phyloP scores from a whole-genome alignment of 805 yeast species.

The Saccharomyces kudriavzevii region DNA sequence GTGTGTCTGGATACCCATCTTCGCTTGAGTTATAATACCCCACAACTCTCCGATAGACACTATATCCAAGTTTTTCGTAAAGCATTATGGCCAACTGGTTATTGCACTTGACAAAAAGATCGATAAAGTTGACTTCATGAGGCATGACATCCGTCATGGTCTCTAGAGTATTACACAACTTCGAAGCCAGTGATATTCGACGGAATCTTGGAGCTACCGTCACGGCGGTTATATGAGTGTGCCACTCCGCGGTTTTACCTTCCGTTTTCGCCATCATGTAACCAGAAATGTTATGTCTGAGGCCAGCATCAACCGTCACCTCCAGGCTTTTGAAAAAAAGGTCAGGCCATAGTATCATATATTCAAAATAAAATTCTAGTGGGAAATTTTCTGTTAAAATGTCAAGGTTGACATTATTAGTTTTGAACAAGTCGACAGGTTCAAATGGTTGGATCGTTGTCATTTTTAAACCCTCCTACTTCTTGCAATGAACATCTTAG shows the following conservation, averaged over 20 bases:
- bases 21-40: constrained; percentile 67
- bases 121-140: constrained; percentile 75
- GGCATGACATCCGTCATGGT: constrained; percentile 70
- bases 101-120: constrained; percentile 83
- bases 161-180: constrained; percentile 66
- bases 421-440: constrained; percentile 69
- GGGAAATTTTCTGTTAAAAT: constrained; percentile 89
- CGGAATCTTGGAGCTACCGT: constrained; percentile 79
- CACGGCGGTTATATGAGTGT: constrained; percentile 93
- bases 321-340: constrained; percentile 71
- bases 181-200: constrained; percentile 77
- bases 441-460: constrained; percentile 83
- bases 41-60: constrained; percentile 76
- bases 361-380: constrained; percentile 73
- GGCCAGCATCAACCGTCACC: constrained; percentile 30
- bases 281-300: constrained; percentile 38
- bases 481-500: not conserved
- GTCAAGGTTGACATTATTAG: constrained; percentile 76
- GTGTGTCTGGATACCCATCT: constrained; percentile 35
- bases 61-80: constrained; percentile 81
- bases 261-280: constrained; percentile 97
- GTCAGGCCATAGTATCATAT: constrained; percentile 80
- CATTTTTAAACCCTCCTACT: constrained; percentile 37
- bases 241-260: constrained; percentile 83
- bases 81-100: constrained; percentile 71